Conservation (phyloP, 2,329 filamentous ascomycete genomes). For the Cladosporium sphaerospermum region DNA sequence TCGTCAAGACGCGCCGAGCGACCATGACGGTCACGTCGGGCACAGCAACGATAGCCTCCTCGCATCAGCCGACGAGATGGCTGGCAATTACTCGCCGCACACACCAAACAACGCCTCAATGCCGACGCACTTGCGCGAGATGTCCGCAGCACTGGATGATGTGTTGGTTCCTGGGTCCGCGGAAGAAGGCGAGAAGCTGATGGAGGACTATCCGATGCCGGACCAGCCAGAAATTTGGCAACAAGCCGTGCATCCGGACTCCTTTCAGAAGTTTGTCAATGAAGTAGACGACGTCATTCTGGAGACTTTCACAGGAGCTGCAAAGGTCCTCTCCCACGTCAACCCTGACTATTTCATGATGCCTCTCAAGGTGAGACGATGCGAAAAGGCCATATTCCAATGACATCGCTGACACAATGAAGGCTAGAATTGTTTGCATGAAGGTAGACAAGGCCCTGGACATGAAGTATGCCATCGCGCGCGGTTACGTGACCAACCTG, state of each 20-base stretch:
- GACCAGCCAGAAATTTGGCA: not conserved
- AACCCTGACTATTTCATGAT: conserved; percentile 25
- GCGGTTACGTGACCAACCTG: conserved; percentile 19
- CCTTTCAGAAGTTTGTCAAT: not conserved
- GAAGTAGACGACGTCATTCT: not conserved
- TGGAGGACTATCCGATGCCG: conserved; percentile 3
- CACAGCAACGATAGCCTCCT: conserved; percentile 7
- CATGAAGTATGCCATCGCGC: conserved; percentile 18
- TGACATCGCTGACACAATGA: not conserved
- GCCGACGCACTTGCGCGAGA: no score
- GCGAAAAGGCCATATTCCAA: no score
- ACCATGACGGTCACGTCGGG: not conserved
- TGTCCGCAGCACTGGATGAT: not conserved
- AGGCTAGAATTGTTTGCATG: conserved; percentile 27
- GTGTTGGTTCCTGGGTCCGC: no score
- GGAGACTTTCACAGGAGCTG: conserved; percentile 14
- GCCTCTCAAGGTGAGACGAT: conserved; percentile 17
- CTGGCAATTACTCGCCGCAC: not conserved
- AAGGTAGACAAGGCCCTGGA: conserved; percentile 24
- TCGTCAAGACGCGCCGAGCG: not conserved
- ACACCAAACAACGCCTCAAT: not conserved
- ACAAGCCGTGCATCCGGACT: conserved; percentile 7
- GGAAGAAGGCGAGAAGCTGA: no score
- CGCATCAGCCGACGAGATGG: conserved; percentile 8
- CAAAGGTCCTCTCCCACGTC: conserved; percentile 16